phyloP scores from a whole-genome alignment of 208 protist species.

The Trypanosoma cruzi region DNA sequence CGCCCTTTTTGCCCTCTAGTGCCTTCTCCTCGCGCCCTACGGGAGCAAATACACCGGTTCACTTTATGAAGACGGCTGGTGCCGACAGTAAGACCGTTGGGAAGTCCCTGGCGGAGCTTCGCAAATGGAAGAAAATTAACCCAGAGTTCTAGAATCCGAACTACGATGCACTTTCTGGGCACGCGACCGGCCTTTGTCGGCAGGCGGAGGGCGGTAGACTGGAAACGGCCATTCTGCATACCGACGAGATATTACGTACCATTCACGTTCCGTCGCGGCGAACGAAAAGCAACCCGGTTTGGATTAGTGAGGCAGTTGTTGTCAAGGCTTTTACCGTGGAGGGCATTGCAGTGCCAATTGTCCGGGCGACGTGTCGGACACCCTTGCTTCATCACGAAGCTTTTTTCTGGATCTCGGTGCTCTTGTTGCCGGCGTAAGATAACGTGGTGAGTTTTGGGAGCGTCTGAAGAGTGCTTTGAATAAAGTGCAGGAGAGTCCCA shows the following conservation, averaged over 20 bases:
- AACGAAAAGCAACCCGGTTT: slow-evolving; percentile 99
- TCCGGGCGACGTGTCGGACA: slow-evolving; percentile 93
- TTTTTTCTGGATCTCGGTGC: slow-evolving; percentile 98
- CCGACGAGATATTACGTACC: slow-evolving; percentile 98
- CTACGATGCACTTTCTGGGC: slow-evolving; percentile 92
- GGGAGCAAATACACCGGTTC: slow-evolving; percentile 55
- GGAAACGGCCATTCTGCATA: slow-evolving; percentile 98
- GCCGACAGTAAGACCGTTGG: slow-evolving; percentile 61
- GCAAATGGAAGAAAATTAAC: slow-evolving; percentile 85
- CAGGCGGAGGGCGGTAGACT: slow-evolving; percentile 91
- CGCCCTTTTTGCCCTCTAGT: slow-evolving; percentile 74
- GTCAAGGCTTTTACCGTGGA: slow-evolving; percentile 95
- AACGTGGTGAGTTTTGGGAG: slow-evolving; percentile 99
- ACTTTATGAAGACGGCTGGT: slow-evolving; percentile 69
- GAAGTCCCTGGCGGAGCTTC: slow-evolving; percentile 71
- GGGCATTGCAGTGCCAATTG: slow-evolving; percentile 92
- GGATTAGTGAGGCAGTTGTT: slow-evolving; percentile 97
- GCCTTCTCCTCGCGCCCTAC: slow-evolving; percentile 78
- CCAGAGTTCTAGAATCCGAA: slow-evolving; percentile 80
- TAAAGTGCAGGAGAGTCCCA: slow-evolving; percentile 95
- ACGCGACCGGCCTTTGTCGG: slow-evolving; percentile 89
- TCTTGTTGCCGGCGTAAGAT: slow-evolving; percentile 99
- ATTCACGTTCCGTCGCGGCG: slow-evolving; percentile 97
- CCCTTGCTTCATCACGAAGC: slow-evolving; percentile 74
- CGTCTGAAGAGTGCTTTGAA: slow-evolving; percentile 99